Conservation (phyloP, 495 filamentous ascomycete genomes). For the Hamigera avellanea region DNA sequence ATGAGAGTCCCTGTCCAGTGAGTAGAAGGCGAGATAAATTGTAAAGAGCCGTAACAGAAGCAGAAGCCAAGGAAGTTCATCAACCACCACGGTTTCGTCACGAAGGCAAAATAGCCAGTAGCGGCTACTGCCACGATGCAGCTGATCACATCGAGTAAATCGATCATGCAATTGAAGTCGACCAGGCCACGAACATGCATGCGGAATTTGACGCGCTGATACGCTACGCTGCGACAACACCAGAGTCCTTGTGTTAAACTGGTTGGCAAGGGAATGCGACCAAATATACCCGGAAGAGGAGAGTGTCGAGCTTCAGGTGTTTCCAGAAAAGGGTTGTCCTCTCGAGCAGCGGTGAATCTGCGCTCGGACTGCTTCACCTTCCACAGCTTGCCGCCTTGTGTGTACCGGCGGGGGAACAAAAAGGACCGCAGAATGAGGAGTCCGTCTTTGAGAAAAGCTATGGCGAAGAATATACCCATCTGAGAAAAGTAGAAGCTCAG, state of each 20-base stretch:
- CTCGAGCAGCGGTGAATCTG: constrained; percentile 11
- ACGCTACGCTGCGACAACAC: constrained; percentile 31
- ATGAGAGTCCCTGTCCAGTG: constrained; percentile 75
- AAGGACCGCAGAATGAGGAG: constrained; percentile 54
- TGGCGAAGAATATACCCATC: constrained; percentile 65
- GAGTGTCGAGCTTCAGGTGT: constrained; percentile 18
- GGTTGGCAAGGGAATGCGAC: constrained; percentile 28
- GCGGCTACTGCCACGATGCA: constrained; percentile 43
- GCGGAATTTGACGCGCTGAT: constrained; percentile 36
- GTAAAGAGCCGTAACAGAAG: constrained; percentile 71
- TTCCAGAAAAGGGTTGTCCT: constrained; percentile 4
- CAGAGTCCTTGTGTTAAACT: constrained; percentile 28
- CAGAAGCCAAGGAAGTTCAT: constrained; percentile 82
- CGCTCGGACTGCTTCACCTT: constrained; percentile 22
- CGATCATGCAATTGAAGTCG: constrained; percentile 32
- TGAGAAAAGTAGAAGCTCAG: constrained; percentile 75
- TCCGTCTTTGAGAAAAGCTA: constrained; percentile 54
- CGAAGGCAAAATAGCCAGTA: constrained; percentile 57
- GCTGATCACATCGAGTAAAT: constrained; percentile 47
- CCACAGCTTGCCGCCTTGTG: constrained; percentile 22
- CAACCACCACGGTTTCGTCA: constrained; percentile 63
- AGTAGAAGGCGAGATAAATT: constrained; percentile 82
- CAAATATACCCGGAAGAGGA: constrained; percentile 42
- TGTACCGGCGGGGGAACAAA: constrained; percentile 54
- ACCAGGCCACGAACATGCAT: constrained; percentile 31